Evolutionary conservation across 2,329 filamentous ascomycete species (phyloP), one percentile per base, ranked within the genome.

Genomic region (Cadophora sp.): DNA sequence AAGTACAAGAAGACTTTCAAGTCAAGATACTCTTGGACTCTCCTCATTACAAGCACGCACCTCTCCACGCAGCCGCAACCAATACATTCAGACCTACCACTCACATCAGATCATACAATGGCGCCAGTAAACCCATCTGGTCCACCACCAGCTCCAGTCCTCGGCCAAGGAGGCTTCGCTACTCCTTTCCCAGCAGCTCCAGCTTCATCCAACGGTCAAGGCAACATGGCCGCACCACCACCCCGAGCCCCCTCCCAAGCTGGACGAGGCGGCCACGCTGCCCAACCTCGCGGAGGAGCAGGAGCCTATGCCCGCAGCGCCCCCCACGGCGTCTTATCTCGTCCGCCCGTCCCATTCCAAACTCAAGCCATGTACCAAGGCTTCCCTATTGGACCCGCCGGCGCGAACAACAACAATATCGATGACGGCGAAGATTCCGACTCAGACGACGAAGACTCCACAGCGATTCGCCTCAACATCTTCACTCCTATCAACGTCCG

Each of bases 381-480:
- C 37, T 43, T 55, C 37, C 61, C 43, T 4, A 26, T 59, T 16
- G 64, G 37, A 29, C 29, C 48, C 24, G 40, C 56, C 29, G 31
- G 22, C 29, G 16, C 22, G 31, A 29, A 50, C 56, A 64, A 62
- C 46, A 64, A 40, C 37, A 58, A 66, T 19, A 37, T 62, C 43
- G 55, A 60, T 24, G 34, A 60, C 34, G 66, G 51, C 14, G 68
- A 72, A 19, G 69, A 68, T 65, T 71, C 71, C 9, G 74, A 73
- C 31, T 40, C 37, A 40, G 66, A 70, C 19, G 72, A 74, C 27
- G 62, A 70, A 1, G 72, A 70, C 11, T 71, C 76, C 55, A 80
- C 80, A 1, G 77, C 83, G 59, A 81, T 87, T 67, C 79, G 76
- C 60, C 76, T 88, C 55, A 79, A 77, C 19, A 83, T 89, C 77